Conservation (phyloP, 768 basidiomycete genomes). For the Suillus weaverae region DNA sequence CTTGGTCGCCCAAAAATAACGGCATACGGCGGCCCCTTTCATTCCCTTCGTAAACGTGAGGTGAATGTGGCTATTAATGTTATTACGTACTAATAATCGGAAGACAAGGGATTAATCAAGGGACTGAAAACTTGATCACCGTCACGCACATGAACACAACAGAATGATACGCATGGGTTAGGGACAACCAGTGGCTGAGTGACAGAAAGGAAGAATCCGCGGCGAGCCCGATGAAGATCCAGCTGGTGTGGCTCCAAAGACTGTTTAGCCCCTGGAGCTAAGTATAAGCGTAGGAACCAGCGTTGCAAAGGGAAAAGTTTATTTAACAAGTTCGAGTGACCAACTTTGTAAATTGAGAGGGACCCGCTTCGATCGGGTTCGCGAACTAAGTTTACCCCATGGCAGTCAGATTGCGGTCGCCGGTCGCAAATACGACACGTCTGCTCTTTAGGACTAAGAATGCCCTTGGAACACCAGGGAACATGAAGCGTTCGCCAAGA, state of each 20-base stretch:
- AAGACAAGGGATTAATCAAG: neutral
- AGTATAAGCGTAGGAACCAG: neutral
- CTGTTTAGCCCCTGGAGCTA: neutral
- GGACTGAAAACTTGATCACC: neutral
- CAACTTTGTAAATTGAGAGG: neutral
- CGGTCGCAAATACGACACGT: neutral
- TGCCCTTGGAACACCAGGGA: neutral
- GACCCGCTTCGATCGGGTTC: neutral
- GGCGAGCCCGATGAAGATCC: neutral
- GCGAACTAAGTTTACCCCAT: neutral
- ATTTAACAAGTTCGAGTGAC: neutral
- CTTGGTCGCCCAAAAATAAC: neutral
- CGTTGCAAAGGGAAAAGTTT: neutral
- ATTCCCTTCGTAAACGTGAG: constrained; percentile 1
- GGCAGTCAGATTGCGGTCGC: neutral
- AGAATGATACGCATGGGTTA: neutral
- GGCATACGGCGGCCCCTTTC: too few relatives aligned
- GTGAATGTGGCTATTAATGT: neutral
- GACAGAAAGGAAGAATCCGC: neutral
- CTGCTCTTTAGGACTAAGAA: neutral
- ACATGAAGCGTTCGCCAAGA: neutral
- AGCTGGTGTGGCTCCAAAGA: neutral
- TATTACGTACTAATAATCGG: neutral
- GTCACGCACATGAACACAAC: neutral
- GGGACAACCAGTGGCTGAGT: neutral